Evolutionary conservation across 2,329 filamentous ascomycete species (phyloP).

Genomic region (Calonectria naviculata): DNA sequence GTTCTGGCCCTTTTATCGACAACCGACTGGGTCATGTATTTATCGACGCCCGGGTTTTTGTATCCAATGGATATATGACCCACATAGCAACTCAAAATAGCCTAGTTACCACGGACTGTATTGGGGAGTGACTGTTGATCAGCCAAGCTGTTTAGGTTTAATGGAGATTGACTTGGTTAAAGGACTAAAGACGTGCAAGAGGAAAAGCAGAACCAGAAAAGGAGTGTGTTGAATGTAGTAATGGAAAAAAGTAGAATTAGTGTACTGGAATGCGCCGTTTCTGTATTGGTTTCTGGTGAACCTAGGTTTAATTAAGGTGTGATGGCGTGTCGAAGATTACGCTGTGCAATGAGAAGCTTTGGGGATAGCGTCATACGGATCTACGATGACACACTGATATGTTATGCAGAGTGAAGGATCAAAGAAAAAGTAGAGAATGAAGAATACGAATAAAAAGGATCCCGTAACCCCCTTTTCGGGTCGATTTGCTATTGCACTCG

Average conservation of each 20-base stretch:
- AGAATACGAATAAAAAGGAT: too few relatives aligned
- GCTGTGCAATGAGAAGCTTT: background rate
- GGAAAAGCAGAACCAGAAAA: background rate
- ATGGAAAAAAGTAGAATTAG: background rate
- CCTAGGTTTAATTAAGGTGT: background rate
- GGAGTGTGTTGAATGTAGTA: background rate
- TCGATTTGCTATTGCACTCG: too few relatives aligned
- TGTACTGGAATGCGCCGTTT: background rate
- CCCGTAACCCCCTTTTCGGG: too few relatives aligned
- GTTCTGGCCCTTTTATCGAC: too few relatives aligned
- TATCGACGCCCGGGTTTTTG: too few relatives aligned
- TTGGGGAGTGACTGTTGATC: background rate
- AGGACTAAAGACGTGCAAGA: background rate
- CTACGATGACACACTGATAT: background rate
- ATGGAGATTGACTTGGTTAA: background rate
- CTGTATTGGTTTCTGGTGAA: background rate
- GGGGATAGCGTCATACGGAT: background rate
- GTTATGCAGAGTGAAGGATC: too few relatives aligned
- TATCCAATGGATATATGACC: too few relatives aligned
- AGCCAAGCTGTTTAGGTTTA: background rate
- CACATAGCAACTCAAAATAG: too few relatives aligned
- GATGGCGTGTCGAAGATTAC: background rate
- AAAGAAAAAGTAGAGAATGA: background rate
- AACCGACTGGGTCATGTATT: too few relatives aligned
- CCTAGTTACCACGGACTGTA: too few relatives aligned